phyloP scores from a whole-genome alignment of 2,329 filamentous ascomycete genomes.

The Penicillium sp. region DNA sequence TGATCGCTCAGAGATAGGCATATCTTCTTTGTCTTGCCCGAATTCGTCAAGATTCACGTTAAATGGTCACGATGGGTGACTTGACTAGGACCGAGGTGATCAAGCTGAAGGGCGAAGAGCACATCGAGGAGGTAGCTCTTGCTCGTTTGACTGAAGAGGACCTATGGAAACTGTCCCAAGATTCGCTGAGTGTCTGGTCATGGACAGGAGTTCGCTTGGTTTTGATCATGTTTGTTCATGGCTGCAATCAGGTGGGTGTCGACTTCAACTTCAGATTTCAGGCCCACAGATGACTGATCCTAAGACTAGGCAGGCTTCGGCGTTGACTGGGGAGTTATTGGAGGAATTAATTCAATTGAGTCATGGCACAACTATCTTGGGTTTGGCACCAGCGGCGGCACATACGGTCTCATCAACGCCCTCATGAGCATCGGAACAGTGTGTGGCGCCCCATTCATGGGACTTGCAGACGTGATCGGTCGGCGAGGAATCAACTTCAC shows the following conservation, averaged over 20 bases:
- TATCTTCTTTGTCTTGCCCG: not conserved
- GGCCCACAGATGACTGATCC: not conserved
- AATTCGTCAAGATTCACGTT: no score
- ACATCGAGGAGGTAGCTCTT: conserved; percentile 52
- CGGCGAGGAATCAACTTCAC: conserved; percentile 55
- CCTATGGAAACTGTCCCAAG: conserved; percentile 46
- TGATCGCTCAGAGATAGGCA: no score
- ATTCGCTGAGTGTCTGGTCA: conserved; percentile 48
- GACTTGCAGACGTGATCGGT: conserved; percentile 57
- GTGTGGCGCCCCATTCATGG: conserved; percentile 55
- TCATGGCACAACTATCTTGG: conserved; percentile 52
- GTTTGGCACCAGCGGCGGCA: conserved; percentile 46
- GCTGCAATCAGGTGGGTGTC: conserved; percentile 46
- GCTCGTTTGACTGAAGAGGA: conserved; percentile 54
- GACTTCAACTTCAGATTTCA: not conserved
- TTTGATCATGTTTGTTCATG: conserved; percentile 52
- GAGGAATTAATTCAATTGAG: conserved; percentile 50
- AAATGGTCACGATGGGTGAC: conserved; percentile 12
- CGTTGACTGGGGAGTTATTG: conserved; percentile 56
- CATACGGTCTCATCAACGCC: conserved; percentile 51
- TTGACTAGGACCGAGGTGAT: conserved; percentile 6
- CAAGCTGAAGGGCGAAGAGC: conserved; percentile 16
- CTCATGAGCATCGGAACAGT: conserved; percentile 55
- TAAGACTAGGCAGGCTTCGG: conserved; percentile 45
- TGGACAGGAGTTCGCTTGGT: conserved; percentile 47